Conservation (phyloP, 164 flowering plant species). For the Magnolia changhungtana region DNA sequence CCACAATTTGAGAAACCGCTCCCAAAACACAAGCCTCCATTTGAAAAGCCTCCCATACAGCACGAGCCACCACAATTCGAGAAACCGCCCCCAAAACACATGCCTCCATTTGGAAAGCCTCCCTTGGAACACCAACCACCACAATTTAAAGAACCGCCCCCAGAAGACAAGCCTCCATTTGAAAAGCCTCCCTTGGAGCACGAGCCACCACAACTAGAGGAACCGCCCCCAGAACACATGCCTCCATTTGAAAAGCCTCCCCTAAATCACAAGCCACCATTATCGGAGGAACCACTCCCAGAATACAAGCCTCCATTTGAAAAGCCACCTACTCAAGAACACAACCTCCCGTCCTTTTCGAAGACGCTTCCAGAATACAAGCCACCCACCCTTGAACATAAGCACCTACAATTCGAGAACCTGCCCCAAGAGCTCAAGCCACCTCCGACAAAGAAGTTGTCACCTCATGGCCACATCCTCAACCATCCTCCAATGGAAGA, state of each 20-base stretch:
- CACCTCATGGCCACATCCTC: background rate
- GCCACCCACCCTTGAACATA: background rate
- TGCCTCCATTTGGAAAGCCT: background rate
- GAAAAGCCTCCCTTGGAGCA: background rate
- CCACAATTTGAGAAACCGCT: background rate
- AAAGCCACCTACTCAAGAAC: background rate
- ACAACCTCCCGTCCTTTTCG: background rate
- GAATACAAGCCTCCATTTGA: background rate
- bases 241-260: background rate
- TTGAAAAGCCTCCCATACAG: slow-evolving; percentile 1
- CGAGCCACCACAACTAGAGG: background rate
- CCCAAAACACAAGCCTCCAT: slow-evolving; percentile 7
- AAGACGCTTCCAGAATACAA: background rate
- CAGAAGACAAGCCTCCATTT: background rate
- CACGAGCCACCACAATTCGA: background rate
- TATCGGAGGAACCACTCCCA: background rate
- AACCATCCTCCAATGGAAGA: background rate
- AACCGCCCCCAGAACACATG: background rate
- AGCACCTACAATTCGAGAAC: no score
- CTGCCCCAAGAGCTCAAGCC: background rate
- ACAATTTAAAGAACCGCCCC: background rate
- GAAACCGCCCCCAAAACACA: background rate
- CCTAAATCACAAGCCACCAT: background rate
- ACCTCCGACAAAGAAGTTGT: background rate
- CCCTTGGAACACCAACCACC: slow-evolving; percentile 1